phyloP scores from a whole-genome alignment of 306 rosid genomes.

The Arachis hypogaea region DNA sequence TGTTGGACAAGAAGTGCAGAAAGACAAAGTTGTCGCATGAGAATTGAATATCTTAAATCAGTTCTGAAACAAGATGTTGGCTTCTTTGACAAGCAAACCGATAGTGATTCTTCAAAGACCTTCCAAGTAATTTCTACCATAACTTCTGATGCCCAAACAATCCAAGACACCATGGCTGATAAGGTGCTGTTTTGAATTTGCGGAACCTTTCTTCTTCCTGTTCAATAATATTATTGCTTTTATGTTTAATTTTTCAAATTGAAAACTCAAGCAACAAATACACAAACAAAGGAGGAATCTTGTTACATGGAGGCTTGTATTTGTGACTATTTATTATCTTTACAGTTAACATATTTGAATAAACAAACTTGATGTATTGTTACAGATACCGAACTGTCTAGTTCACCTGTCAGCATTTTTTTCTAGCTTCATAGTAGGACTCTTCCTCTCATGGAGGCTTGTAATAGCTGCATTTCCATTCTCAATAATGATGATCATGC shows the following conservation, averaged over 20 bases:
- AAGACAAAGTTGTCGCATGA: conserved; percentile 71
- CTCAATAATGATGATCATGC: conserved; percentile 64
- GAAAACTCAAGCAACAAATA: too few relatives aligned
- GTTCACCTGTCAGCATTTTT: conserved; percentile 61
- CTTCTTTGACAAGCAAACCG: conserved; percentile 63
- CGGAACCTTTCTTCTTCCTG: not conserved
- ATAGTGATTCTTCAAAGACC: conserved; percentile 54
- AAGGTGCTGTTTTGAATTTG: conserved; percentile 47
- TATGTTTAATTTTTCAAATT: too few relatives aligned
- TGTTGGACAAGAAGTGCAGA: conserved; percentile 90
- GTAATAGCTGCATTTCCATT: conserved; percentile 74
- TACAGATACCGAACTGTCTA: conserved; percentile 60
- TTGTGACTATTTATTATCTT: too few relatives aligned
- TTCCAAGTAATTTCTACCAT: conserved; percentile 71
- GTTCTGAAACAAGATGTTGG: conserved; percentile 76
- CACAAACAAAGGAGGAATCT: too few relatives aligned
- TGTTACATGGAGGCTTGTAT: too few relatives aligned
- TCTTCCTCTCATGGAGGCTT: conserved; percentile 74
- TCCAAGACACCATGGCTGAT: conserved; percentile 73
- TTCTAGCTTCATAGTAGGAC: conserved; percentile 58
- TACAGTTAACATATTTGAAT: not conserved
- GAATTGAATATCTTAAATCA: conserved; percentile 67
- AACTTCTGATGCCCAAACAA: conserved; percentile 72
- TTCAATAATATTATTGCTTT: not conserved
- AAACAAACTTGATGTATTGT: conserved; percentile 18